phyloP scores from a whole-genome alignment of 306 rosid genomes.

The Inga oerstediana region DNA sequence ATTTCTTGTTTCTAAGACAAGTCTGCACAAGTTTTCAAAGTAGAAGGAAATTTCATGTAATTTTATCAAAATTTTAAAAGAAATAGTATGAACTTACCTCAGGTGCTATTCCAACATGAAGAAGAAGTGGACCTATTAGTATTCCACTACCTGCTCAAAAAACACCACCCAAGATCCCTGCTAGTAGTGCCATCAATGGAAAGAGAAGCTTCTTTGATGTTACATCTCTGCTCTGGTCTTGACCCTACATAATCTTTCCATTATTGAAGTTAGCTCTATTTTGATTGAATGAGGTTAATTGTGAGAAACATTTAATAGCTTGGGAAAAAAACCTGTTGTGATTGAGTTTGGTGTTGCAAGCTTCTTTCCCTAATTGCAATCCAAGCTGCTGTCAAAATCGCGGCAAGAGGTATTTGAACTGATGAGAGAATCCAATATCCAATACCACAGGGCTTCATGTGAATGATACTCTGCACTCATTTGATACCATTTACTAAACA shows the following conservation, averaged over 20 bases:
- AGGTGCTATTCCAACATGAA: conserved; percentile 80
- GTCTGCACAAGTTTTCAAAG: neutral
- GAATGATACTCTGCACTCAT: too few relatives aligned
- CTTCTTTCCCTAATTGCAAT: conserved; percentile 53
- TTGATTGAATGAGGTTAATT: too few relatives aligned
- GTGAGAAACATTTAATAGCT: too few relatives aligned
- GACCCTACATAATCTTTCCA: conserved; percentile 31
- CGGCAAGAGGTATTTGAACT: conserved; percentile 77
- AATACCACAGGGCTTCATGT: neutral
- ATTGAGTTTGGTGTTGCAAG: conserved; percentile 42
- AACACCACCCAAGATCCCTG: conserved; percentile 82
- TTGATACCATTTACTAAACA: too few relatives aligned
- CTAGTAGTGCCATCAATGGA: conserved; percentile 74
- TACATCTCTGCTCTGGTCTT: conserved; percentile 26
- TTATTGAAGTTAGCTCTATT: too few relatives aligned
- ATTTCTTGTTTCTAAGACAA: neutral
- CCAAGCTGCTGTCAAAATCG: conserved; percentile 62
- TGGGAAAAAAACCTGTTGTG: conserved; percentile 41
- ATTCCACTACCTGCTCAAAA: conserved; percentile 95
- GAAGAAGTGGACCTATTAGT: conserved; percentile 89
- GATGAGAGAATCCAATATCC: conserved; percentile 81
- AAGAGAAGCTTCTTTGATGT: conserved; percentile 54
- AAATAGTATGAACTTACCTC: conserved; percentile 48
- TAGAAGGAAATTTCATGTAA: neutral
- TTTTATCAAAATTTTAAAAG: neutral